Conservation (phyloP, 1,139 yeast genomes). For the Candida buenavistaensis region DNA sequence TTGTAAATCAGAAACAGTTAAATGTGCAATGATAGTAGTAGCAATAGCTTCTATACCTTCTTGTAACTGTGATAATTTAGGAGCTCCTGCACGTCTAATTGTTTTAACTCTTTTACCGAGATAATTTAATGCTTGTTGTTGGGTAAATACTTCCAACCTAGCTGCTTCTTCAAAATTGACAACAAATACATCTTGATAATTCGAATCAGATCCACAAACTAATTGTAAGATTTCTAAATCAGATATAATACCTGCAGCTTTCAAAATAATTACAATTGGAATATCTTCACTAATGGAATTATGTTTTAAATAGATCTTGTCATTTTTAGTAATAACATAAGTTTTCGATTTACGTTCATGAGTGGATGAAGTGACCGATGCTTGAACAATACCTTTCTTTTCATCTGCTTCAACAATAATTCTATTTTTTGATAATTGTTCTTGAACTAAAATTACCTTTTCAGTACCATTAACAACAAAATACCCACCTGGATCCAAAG, state of each 20-base stretch:
- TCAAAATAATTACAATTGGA: conserved; percentile 88
- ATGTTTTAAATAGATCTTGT: conserved; percentile 86
- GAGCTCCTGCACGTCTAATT: conserved; percentile 80
- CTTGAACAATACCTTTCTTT: conserved; percentile 91
- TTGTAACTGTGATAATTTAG: conserved; percentile 76
- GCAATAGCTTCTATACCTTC: conserved; percentile 98
- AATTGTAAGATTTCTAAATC: conserved; percentile 92
- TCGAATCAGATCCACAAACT: conserved; percentile 87
- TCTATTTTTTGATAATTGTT: conserved; percentile 94
- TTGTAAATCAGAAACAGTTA: conserved; percentile 81
- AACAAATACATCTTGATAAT: conserved; percentile 88
- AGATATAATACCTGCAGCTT: conserved; percentile 93
- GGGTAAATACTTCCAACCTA: conserved; percentile 80
- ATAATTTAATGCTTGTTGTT: conserved; percentile 89
- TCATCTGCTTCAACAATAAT: conserved; percentile 97
- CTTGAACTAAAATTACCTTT: conserved; percentile 94
- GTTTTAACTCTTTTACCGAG: conserved; percentile 92
- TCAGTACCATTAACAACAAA: conserved; percentile 98
- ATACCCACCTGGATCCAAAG: conserved; percentile 98
- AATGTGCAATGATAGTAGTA: conserved; percentile 93
- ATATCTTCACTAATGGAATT: conserved; percentile 93
- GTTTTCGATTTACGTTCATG: conserved; percentile 98
- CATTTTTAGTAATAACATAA: conserved; percentile 89
- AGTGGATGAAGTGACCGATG: conserved; percentile 95
- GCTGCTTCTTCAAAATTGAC: conserved; percentile 95